These are phyloP conservation scores for Cryptococcus jaspeensis DNA, from an alignment of 1,284 basidiomycete species.

Conservation along the genomic window DNA sequence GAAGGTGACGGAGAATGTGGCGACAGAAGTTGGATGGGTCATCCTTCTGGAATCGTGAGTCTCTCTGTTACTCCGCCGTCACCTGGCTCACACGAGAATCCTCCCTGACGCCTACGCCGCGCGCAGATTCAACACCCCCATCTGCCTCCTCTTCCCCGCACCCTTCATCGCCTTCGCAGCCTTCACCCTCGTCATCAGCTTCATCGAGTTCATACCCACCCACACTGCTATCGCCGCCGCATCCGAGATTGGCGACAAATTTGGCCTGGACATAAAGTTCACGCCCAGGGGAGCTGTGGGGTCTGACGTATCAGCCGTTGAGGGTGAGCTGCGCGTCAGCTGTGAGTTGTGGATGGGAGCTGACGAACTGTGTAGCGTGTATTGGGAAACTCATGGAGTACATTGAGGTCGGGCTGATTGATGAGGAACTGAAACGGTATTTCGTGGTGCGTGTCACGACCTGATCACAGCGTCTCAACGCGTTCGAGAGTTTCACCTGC, in stretches of 20 bases:
- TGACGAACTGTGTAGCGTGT: conserved; percentile 4
- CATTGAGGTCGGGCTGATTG: conserved; percentile 12
- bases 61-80: not conserved
- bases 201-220: conserved; percentile 22
- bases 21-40: conserved; percentile 30
- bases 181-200: conserved; percentile 28
- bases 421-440: conserved; percentile 4
- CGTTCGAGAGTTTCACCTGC: too few relatives aligned
- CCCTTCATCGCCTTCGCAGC: conserved; percentile 28
- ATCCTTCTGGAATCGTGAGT: conserved; percentile 34
- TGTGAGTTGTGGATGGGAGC: not conserved
- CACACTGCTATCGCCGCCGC: conserved; percentile 18
- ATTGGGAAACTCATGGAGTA: conserved; percentile 8
- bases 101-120: conserved; percentile 20
- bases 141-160: conserved; percentile 26
- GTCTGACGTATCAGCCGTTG: conserved; percentile 17
- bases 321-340: too few relatives aligned
- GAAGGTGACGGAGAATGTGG: conserved; percentile 19
- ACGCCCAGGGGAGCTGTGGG: conserved; percentile 15
- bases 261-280: conserved; percentile 30
- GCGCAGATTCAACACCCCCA: conserved; percentile 2
- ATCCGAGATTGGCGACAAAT: conserved; percentile 27
- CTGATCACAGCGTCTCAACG: too few relatives aligned
- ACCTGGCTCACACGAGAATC: not conserved
- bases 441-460: conserved; percentile 3